A percentile compares a stretch with the other conserved stretches of the same genome.
Conservation (phyloP, 1,284 basidiomycete genomes). For the Trametes sp. region DNA sequence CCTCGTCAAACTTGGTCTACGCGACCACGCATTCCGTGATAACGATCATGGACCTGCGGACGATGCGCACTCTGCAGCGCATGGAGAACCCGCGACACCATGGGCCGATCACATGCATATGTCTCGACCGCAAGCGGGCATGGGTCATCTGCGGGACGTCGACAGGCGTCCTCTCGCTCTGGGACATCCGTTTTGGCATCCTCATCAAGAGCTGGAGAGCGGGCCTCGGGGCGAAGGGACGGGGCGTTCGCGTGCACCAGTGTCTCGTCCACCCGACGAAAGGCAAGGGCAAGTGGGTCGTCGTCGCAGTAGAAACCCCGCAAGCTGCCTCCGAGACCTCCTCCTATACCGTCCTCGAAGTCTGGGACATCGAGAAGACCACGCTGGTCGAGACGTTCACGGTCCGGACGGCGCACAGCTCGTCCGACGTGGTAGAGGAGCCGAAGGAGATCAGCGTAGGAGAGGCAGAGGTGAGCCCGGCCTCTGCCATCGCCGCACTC, state of each 20-base stretch:
- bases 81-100: constrained; percentile 88
- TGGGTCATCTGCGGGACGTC: constrained; percentile 93
- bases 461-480: constrained; percentile 67
- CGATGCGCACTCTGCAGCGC: constrained; percentile 79
- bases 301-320: constrained; percentile 75
- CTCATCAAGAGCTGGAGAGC: constrained; percentile 88
- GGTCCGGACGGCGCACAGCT: constrained; percentile 51
- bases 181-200: constrained; percentile 96
- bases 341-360: constrained; percentile 66
- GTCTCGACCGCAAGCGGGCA: constrained; percentile 80
- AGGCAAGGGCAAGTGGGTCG: constrained; percentile 88
- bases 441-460: constrained; percentile 56
- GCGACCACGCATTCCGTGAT: constrained; percentile 86
- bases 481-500: constrained; percentile 69
- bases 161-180: constrained; percentile 84
- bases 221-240: constrained; percentile 62
- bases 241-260: constrained; percentile 68
- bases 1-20: constrained; percentile 80
- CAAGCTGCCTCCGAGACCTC: constrained; percentile 33
- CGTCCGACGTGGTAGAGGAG: constrained; percentile 57
- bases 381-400: constrained; percentile 72
- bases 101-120: constrained; percentile 88
- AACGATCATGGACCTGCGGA: constrained; percentile 84
- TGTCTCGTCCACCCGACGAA: constrained; percentile 85
- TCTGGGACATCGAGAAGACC: constrained; percentile 82